Evolutionary conservation across 805 yeast species (phyloP).

Genomic region (Yueomyces sinensis): DNA sequence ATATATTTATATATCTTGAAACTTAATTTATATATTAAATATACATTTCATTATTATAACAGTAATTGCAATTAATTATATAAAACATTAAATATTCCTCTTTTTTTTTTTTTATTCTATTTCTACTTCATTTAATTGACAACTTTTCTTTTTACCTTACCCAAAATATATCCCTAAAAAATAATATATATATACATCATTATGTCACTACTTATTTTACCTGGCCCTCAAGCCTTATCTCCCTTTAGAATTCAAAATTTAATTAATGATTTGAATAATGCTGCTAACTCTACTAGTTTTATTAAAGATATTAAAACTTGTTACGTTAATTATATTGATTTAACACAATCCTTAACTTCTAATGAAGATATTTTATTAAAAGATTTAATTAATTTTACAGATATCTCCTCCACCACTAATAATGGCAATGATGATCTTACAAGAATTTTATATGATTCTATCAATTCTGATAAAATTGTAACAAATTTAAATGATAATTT

Average conservation of each 20-base stretch:
- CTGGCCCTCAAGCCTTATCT: slow-evolving; percentile 88
- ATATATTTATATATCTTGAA: no score
- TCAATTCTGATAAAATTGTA: slow-evolving; percentile 11
- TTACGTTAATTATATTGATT: slow-evolving; percentile 70
- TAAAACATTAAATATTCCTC: no score
- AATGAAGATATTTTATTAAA: slow-evolving; percentile 38
- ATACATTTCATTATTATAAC: no score
- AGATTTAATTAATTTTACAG: slow-evolving; percentile 61
- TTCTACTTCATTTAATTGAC: background rate
- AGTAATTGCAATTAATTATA: no score
- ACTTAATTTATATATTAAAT: no score
- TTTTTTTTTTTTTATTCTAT: no score
- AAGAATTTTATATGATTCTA: slow-evolving; percentile 15
- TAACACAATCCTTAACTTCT: slow-evolving; percentile 21
- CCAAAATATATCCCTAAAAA: background rate
- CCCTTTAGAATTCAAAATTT: slow-evolving; percentile 69
- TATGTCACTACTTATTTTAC: slow-evolving; percentile 40
- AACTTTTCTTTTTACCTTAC: background rate
- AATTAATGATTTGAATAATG: slow-evolving; percentile 56
- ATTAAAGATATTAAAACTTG: slow-evolving; percentile 61
- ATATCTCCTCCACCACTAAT: slow-evolving; percentile 26
- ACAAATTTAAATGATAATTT: slow-evolving; percentile 29
- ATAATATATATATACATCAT: no score
- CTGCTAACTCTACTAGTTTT: slow-evolving; percentile 42
- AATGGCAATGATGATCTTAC: slow-evolving; percentile 33